Percentiles rank a stretch among this genome's conserved stretches.
These are phyloP conservation scores for Leccinum laetum DNA, from an alignment of 1,284 basidiomycete species.

Conservation along the genomic window DNA sequence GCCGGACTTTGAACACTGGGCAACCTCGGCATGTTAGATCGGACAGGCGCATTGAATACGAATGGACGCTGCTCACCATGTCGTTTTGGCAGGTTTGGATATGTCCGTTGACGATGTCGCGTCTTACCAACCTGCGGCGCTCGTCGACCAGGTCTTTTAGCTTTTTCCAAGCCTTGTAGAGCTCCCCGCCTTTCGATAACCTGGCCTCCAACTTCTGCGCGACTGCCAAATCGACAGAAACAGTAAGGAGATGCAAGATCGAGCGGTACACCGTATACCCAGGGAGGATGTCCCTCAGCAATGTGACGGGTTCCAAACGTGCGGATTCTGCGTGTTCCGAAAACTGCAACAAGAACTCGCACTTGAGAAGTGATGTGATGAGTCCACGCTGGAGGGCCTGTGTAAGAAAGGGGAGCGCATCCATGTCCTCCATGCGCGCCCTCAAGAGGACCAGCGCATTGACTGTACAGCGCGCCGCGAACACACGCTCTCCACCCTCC, in stretches of 20 bases:
- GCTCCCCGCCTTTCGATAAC: constrained; percentile 16
- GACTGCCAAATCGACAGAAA: constrained; percentile 12
- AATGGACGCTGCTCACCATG: constrained; percentile 5
- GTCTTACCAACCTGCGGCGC: constrained; percentile 20
- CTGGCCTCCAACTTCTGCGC: constrained; percentile 10
- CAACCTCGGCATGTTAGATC: constrained; percentile 4
- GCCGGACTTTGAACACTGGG: constrained; percentile 24
- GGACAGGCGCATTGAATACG: background rate
- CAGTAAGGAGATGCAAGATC: constrained; percentile 16
- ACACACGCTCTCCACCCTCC: constrained; percentile 4
- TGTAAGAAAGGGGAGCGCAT: constrained; percentile 25
- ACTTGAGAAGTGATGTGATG: constrained; percentile 25
- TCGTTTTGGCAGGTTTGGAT: constrained; percentile 31
- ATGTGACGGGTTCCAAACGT: constrained; percentile 4
- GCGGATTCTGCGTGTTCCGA: constrained; percentile 13
- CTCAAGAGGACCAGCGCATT: constrained; percentile 23
- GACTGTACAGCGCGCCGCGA: constrained; percentile 25
- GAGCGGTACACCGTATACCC: constrained; percentile 31
- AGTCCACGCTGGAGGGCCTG: constrained; percentile 26
- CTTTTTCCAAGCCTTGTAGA: constrained; percentile 24
- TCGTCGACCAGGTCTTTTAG: constrained; percentile 21
- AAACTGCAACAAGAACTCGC: constrained; percentile 22
- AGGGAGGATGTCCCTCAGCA: constrained; percentile 21
- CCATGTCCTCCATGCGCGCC: constrained; percentile 24
- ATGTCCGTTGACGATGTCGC: constrained; percentile 17